Evolutionary conservation across 331 rosid genomes (phyloP).

Genomic region (Quercus lobata): DNA sequence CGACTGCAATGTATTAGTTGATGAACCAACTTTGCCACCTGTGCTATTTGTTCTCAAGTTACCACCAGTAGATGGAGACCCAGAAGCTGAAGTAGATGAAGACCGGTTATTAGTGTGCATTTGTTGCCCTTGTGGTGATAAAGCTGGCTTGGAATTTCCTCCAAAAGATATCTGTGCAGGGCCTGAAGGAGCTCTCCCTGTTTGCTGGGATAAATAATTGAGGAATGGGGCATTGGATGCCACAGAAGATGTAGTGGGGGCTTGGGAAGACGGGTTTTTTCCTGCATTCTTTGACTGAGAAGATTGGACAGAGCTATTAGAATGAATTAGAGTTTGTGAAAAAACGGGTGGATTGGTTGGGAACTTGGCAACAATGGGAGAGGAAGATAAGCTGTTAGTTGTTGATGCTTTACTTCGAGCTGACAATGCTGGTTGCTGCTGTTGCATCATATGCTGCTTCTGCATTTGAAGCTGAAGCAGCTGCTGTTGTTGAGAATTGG

Average conservation of each 20-base stretch:
- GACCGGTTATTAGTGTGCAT: conserved; percentile 25
- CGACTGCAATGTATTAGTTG: conserved; percentile 26
- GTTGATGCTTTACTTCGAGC: conserved; percentile 29
- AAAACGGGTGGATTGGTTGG: conserved; percentile 35
- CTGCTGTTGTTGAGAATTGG: conserved; percentile 47
- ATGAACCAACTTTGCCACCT: conserved; percentile 27
- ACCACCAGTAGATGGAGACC: conserved; percentile 17
- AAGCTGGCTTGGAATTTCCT: conserved; percentile 40
- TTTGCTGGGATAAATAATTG: conserved; percentile 34
- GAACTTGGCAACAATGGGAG: conserved; percentile 27
- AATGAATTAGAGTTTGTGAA: conserved; percentile 33
- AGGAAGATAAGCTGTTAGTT: conserved; percentile 5
- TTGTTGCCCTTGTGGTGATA: conserved; percentile 34
- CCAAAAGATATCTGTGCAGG: conserved; percentile 68
- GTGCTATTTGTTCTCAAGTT: conserved; percentile 20
- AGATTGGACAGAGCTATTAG: conserved; percentile 38
- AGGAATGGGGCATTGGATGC: conserved; percentile 29
- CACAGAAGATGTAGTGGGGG: conserved; percentile 21
- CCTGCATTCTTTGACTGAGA: conserved; percentile 38
- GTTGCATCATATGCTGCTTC: conserved; percentile 49
- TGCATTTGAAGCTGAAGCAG: conserved; percentile 39
- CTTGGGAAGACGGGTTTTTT: conserved; percentile 27
- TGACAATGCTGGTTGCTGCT: conserved; percentile 35
- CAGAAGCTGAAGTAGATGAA: conserved; percentile 17
- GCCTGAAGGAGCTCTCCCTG: conserved; percentile 46